Conservation (phyloP, 305 asterid species). For the Solanum aculeatissimum region DNA sequence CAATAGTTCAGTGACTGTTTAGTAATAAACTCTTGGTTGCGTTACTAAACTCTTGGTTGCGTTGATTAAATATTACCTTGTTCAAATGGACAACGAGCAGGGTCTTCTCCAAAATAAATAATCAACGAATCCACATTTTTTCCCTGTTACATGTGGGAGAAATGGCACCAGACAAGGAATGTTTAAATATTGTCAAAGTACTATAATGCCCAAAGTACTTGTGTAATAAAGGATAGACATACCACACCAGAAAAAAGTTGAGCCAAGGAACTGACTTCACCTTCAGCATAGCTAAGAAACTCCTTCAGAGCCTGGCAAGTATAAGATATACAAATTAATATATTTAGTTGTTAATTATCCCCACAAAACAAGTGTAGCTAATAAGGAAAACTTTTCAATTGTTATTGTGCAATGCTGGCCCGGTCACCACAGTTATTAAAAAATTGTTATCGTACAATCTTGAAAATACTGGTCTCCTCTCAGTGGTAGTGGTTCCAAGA, state of each 20-base stretch:
- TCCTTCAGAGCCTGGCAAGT: slow-evolving; percentile 43
- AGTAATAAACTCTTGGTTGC: background rate
- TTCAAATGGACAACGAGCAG: slow-evolving; percentile 79
- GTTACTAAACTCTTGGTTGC: background rate
- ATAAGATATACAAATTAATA: background rate
- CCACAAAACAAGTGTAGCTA: background rate
- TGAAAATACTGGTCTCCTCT: background rate
- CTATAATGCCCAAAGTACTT: background rate
- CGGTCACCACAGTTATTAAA: background rate
- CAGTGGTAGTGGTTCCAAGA: background rate
- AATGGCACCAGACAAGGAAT: background rate
- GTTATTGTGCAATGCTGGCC: background rate
- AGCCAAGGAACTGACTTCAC: slow-evolving; percentile 68
- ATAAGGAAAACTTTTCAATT: background rate
- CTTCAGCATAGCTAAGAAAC: slow-evolving; percentile 57
- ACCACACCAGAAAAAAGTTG: slow-evolving; percentile 71
- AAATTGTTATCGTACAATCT: background rate
- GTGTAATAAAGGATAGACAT: slow-evolving; percentile 3
- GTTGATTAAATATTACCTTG: slow-evolving; percentile 40
- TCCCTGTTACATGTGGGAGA: slow-evolving; percentile 32
- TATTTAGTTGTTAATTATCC: background rate
- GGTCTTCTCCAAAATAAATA: slow-evolving; percentile 78
- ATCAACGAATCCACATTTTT: slow-evolving; percentile 79
- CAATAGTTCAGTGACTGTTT: background rate
- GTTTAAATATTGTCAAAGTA: background rate